These are phyloP conservation scores for Globisporangium alternatum DNA, from an alignment of 352 stramenopile genomes.

Conservation along the genomic window DNA sequence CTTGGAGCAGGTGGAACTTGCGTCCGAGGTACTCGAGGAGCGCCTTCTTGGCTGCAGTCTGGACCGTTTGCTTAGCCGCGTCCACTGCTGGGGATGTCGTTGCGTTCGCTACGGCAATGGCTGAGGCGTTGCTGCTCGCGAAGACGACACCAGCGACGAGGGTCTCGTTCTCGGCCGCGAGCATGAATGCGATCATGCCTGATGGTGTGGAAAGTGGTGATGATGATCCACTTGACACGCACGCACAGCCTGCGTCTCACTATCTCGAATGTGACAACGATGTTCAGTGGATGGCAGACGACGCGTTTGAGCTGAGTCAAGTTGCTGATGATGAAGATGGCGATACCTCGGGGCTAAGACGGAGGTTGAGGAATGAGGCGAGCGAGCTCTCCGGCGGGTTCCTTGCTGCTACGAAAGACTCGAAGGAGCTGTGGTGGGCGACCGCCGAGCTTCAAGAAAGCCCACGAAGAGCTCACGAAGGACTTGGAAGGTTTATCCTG, in stretches of 20 bases:
- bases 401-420: not conserved
- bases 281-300: not conserved
- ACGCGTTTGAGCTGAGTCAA: not conserved
- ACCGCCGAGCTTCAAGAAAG: too few relatives aligned
- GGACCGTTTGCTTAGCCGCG: not conserved
- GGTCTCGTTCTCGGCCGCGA: not conserved
- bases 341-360: not conserved
- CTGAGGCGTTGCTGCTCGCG: not conserved
- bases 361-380: constrained; percentile 1
- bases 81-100: not conserved
- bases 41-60: not conserved
- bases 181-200: constrained; percentile 6
- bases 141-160: not conserved
- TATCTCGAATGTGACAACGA: too few relatives aligned
- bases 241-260: not conserved
- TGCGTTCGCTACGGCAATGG: not conserved
- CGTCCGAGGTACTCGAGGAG: constrained; percentile 9
- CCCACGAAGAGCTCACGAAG: not conserved
- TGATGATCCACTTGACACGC: not conserved
- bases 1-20: constrained; percentile 12
- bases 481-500: not conserved
- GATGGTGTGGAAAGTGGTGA: not conserved
- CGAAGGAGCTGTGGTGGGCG: too few relatives aligned
- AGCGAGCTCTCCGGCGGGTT: too few relatives aligned
- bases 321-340: not conserved